phyloP scores from a whole-genome alignment of 805 yeast species.

The Spathaspora arborariae region DNA sequence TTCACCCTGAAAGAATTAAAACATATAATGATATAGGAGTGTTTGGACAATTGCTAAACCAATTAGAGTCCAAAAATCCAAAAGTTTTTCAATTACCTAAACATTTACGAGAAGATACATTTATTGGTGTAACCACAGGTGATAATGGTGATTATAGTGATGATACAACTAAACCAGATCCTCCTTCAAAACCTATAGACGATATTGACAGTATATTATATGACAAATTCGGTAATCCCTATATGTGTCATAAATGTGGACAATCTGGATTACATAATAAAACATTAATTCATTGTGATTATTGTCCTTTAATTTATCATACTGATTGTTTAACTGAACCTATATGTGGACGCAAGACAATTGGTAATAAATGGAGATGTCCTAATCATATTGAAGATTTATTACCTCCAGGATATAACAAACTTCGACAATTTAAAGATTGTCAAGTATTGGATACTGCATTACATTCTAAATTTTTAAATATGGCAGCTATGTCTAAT shows the following conservation, averaged over 20 bases:
- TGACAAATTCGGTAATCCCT: constrained; percentile 65
- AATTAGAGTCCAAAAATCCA: constrained; percentile 53
- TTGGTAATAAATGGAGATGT: constrained; percentile 85
- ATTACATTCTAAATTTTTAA: constrained; percentile 30
- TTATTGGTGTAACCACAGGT: constrained; percentile 67
- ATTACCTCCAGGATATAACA: constrained; percentile 33
- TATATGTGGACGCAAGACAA: constrained; percentile 61
- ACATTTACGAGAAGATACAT: constrained; percentile 58
- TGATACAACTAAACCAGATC: constrained; percentile 42
- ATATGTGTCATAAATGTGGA: constrained; percentile 74
- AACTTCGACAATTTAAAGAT: constrained; percentile 46
- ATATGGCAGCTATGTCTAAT: constrained; percentile 25
- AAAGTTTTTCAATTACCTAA: constrained; percentile 54
- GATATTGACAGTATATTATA: constrained; percentile 60
- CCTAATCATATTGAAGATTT: constrained; percentile 73
- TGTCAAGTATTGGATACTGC: constrained; percentile 53
- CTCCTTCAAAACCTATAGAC: constrained; percentile 38
- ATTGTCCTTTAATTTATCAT: constrained; percentile 83
- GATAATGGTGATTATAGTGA: constrained; percentile 70
- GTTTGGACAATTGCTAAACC: constrained; percentile 57
- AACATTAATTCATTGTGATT: constrained; percentile 72
- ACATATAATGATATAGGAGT: constrained; percentile 42
- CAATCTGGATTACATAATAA: constrained; percentile 58
- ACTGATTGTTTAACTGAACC: constrained; percentile 83
- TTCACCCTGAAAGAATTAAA: constrained; percentile 19